Evolutionary conservation across 805 yeast species (phyloP).

Genomic region (Cyberlindnera maritima): DNA sequence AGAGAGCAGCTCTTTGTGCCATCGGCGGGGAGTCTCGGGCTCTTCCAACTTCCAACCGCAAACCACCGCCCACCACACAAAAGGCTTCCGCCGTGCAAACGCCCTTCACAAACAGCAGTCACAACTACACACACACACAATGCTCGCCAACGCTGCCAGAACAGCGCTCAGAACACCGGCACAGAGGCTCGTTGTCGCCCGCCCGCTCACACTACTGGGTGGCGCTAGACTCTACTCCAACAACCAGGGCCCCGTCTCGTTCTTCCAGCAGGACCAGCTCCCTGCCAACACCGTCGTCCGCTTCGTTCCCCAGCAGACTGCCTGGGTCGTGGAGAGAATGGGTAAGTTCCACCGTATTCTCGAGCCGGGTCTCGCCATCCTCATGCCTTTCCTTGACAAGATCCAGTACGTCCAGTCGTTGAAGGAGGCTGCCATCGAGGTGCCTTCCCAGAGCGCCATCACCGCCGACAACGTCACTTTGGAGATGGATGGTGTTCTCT

Average conservation of each 20-base stretch:
- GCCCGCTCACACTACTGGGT: background rate
- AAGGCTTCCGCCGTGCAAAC: background rate
- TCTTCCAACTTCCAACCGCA: background rate
- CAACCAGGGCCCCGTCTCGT: conserved; percentile 37
- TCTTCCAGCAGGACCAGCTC: conserved; percentile 57
- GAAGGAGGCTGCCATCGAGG: conserved; percentile 82
- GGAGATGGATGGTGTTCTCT: conserved; percentile 82
- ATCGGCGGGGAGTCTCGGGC: background rate
- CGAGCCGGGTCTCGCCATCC: conserved; percentile 73
- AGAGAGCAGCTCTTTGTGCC: background rate
- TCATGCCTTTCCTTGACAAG: conserved; percentile 70
- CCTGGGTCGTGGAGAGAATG: conserved; percentile 91
- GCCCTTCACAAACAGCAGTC: too few relatives aligned
- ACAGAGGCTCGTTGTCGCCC: conserved; percentile 3
- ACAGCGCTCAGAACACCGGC: conserved; percentile 1
- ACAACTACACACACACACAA: background rate
- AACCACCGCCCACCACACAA: background rate
- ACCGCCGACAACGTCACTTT: conserved; percentile 83
- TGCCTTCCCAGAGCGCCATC: conserved; percentile 81
- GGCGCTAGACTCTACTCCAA: conserved; percentile 13
- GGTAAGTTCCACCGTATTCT: conserved; percentile 71
- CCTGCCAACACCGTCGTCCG: conserved; percentile 75
- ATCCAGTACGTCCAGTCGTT: conserved; percentile 79
- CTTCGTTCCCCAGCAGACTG: conserved; percentile 88
- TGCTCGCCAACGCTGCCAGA: conserved; percentile 3